Conservation (phyloP, 768 basidiomycete genomes). For the Lentinula aciculospora region DNA sequence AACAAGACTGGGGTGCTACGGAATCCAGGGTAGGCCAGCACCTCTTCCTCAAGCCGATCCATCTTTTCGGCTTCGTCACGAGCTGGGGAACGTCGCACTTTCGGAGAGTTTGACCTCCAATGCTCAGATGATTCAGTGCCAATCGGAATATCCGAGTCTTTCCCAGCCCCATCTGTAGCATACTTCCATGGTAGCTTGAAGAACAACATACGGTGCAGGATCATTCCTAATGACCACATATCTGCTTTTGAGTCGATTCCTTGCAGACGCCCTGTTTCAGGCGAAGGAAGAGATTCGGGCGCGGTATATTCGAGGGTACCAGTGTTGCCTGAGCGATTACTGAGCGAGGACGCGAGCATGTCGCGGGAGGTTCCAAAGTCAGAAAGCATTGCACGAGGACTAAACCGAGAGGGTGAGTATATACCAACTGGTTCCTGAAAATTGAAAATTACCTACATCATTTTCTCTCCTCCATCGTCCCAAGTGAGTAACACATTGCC, state of each 20-base stretch:
- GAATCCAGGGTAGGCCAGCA: slow-evolving; percentile 70
- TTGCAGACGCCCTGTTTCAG: slow-evolving; percentile 54
- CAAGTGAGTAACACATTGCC: slow-evolving; percentile 90
- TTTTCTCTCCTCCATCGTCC: slow-evolving; percentile 78
- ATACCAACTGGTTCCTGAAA: background rate
- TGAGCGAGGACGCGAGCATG: slow-evolving; percentile 63
- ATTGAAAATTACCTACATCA: slow-evolving; percentile 53
- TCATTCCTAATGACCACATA: slow-evolving; percentile 98
- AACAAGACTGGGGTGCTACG: slow-evolving; percentile 36
- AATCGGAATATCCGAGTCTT: slow-evolving; percentile 9
- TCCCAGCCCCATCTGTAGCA: slow-evolving; percentile 53
- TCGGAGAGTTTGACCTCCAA: background rate
- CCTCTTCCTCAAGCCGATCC: slow-evolving; percentile 66
- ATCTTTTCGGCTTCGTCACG: slow-evolving; percentile 53
- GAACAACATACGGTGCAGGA: slow-evolving; percentile 89
- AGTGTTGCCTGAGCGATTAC: slow-evolving; percentile 83
- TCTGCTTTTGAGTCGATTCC: slow-evolving; percentile 86
- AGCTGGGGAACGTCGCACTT: slow-evolving; percentile 27
- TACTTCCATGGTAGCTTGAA: slow-evolving; percentile 84
- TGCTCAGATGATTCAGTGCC: background rate
- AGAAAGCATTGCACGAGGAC: slow-evolving; percentile 90
- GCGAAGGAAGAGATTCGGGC: slow-evolving; percentile 79
- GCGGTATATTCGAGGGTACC: slow-evolving; percentile 88
- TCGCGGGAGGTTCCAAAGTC: slow-evolving; percentile 95
- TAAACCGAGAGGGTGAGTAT: slow-evolving; percentile 19